Evolutionary conservation across 192 early-diverging fungal species (phyloP).

Genomic region (Spizellomyces punctatus): DNA sequence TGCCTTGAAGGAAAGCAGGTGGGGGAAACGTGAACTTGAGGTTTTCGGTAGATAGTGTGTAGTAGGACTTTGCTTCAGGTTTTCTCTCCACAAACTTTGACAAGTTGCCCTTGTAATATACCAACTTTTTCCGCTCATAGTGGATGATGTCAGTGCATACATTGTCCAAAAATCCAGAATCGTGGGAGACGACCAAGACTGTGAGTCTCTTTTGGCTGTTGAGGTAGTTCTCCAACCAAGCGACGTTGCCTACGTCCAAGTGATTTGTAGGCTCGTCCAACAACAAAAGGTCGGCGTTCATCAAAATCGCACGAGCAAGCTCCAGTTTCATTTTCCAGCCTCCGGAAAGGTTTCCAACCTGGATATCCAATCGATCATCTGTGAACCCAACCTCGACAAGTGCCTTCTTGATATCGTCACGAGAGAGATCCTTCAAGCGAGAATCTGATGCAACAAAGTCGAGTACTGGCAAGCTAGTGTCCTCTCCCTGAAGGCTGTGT

Average conservation of each 20-base stretch:
- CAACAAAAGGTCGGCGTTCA: conserved; percentile 84
- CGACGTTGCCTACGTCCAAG: conserved; percentile 75
- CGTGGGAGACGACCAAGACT: conserved; percentile 78
- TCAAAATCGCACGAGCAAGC: conserved; percentile 59
- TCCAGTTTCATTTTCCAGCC: conserved; percentile 70
- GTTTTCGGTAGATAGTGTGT: conserved; percentile 68
- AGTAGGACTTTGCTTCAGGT: conserved; percentile 78
- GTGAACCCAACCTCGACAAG: conserved; percentile 53
- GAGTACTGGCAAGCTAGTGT: conserved; percentile 43
- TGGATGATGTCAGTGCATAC: conserved; percentile 82
- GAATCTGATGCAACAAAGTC: conserved; percentile 54
- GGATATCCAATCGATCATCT: conserved; percentile 40
- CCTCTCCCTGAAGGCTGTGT: conserved; percentile 52
- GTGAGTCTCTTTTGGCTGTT: conserved; percentile 67
- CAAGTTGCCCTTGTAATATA: conserved; percentile 79
- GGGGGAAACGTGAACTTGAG: conserved; percentile 77
- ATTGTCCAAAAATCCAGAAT: conserved; percentile 78
- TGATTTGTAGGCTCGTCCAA: conserved; percentile 95
- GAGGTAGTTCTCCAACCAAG: conserved; percentile 78
- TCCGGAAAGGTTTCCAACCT: conserved; percentile 54
- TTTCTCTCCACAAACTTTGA: conserved; percentile 73
- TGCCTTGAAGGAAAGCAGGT: conserved; percentile 72
- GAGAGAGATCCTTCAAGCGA: conserved; percentile 32
- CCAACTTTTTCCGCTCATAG: conserved; percentile 75
- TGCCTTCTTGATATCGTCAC: conserved; percentile 33